Conservation (phyloP, 345 rosid species). For the Boechera divaricarpa region DNA sequence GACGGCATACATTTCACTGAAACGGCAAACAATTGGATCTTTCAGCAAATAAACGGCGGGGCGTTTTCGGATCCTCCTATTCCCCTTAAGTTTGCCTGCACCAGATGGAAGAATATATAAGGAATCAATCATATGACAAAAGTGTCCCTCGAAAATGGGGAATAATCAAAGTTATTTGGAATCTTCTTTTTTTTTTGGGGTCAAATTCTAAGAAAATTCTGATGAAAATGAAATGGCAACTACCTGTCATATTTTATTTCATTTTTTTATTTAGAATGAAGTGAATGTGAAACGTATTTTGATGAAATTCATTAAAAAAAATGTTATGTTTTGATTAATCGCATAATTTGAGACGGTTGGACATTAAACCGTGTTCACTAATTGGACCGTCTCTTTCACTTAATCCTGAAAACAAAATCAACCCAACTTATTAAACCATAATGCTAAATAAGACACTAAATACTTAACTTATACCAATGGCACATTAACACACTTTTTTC, state of each 20-base stretch:
- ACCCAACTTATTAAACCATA: neutral
- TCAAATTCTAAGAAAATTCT: slow-evolving; percentile 13
- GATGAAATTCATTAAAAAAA: neutral
- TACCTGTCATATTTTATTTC: neutral
- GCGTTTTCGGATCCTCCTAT: slow-evolving; percentile 60
- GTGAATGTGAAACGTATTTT: neutral
- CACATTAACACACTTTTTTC: neutral
- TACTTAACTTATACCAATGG: slow-evolving; percentile 2
- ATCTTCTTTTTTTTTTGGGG: neutral
- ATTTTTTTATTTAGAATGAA: slow-evolving; percentile 4
- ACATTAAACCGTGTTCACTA: too few species aligned
- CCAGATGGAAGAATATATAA: slow-evolving; percentile 7
- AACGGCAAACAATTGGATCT: slow-evolving; percentile 69
- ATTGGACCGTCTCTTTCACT: too few species aligned
- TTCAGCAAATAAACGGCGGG: slow-evolving; percentile 51
- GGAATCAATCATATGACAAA: neutral
- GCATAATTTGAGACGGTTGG: too few species aligned
- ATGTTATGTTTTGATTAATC: too few species aligned
- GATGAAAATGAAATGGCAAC: slow-evolving; percentile 36
- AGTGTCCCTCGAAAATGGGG: neutral
- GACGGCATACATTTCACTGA: slow-evolving; percentile 80
- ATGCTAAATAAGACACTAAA: neutral
- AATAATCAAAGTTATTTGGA: neutral
- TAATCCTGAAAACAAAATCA: neutral
- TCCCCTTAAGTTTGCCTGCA: slow-evolving; percentile 57